A percentile compares a stretch with the other conserved stretches of the same genome.
Evolutionary conservation across 441 rosid species (phyloP).

Genomic region (Aquilaria agallochum): DNA sequence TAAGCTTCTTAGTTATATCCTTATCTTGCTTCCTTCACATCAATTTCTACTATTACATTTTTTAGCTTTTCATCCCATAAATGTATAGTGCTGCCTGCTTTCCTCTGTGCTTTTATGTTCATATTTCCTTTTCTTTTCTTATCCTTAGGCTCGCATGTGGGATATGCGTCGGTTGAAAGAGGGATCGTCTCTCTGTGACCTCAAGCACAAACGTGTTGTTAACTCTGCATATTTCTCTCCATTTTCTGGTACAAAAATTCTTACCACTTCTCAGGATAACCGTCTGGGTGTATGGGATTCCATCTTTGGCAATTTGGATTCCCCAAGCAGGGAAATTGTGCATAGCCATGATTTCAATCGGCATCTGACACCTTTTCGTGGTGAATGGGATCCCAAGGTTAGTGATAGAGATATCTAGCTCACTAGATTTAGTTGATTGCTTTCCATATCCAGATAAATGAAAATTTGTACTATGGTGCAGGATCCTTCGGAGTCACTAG

Average conservation of each 20-base stretch:
- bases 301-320: constrained; percentile 66
- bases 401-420: not conserved
- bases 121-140: not conserved
- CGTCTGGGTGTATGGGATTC: constrained; percentile 91
- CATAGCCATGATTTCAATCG: constrained; percentile 97
- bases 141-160: constrained; percentile 83
- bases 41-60: not conserved
- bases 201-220: constrained; percentile 81
- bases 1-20: constrained; percentile 31
- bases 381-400: constrained; percentile 99
- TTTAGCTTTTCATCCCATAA: not conserved
- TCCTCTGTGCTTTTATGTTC: too few relatives aligned
- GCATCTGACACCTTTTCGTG: constrained; percentile 87
- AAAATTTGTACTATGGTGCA: constrained; percentile 24
- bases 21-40: not conserved
- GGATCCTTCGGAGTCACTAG: constrained; percentile 90
- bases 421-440: not conserved
- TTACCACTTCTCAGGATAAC: constrained; percentile 88
- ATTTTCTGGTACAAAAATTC: constrained; percentile 73
- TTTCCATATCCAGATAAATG: not conserved
- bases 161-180: constrained; percentile 76
- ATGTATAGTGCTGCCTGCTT: not conserved
- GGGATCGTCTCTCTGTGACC: constrained; percentile 52
- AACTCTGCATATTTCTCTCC: constrained; percentile 97
- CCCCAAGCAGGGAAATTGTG: constrained; percentile 93